Base-by-base conservation (phyloP, 2,329 filamentous ascomycete species). In the Lasiodiplodia citricola region DNA sequence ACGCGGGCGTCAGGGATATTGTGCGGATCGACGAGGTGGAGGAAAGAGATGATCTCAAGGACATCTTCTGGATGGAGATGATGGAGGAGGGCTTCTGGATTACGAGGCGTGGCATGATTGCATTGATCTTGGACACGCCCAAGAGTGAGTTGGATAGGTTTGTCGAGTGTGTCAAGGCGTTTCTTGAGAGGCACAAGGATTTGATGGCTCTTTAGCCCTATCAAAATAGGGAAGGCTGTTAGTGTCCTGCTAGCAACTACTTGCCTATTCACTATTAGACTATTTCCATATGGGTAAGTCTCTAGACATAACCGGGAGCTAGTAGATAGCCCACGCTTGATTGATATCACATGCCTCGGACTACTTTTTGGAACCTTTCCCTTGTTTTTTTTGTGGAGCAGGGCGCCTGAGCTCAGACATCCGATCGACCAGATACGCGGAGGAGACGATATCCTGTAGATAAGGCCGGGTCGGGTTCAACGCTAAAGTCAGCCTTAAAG, bases 71-170 rank as follows among this genome's bases (percentile, higher is more conserved):
- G 73, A 71, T 81, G 2, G 77, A 78, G 62, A 72, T 81, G 74
- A 74, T 81, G 68, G 76, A 78, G 66, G 70, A 75, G 47, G 79
- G 79, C 1, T 81, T 74, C 67, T 82, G 79, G 71, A 75, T 79
- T 14, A 73, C 76, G 1, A 73, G 76, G 68, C 70, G 79, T 4
- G 80, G 78, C 1, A 80, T 76, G 63, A 52, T 82, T 28, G 75
- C 79, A 1, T 62, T 82, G 35, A 79, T 78, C 37, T 63, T 82
- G 10, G 79, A 73, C 0, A 75, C 78, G 57, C 74, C 74, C 6
- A 71, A 75, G 68, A 73, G 73, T 44, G 79, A 79, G 66, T 58
- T 80, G 63, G 74, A 76, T 44, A 75, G 75, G 3, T 80, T 80
- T 68, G 73, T 77, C 18, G 56, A 64, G 1, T 65, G 68, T 31